These are phyloP conservation scores for Yamadazyma triangularis DNA, from an alignment of 1,139 yeast genomes.

Conservation along the genomic window DNA sequence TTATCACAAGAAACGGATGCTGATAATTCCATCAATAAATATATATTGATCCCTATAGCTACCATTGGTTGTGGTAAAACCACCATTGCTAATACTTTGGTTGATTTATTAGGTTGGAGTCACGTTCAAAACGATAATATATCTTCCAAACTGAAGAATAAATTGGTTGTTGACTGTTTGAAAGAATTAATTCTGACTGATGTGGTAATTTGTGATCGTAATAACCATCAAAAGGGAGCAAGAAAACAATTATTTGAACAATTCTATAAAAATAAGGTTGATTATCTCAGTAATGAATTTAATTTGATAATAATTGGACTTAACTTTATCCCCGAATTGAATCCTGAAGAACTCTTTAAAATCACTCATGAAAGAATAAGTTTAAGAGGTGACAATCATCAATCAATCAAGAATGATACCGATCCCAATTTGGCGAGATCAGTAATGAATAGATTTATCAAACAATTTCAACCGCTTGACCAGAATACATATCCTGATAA, in stretches of 20 bases:
- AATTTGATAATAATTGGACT: constrained; percentile 55
- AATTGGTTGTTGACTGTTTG: constrained; percentile 49
- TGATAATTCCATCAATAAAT: constrained; percentile 28
- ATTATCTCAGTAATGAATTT: constrained; percentile 25
- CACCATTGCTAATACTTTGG: constrained; percentile 64
- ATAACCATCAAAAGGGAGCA: constrained; percentile 71
- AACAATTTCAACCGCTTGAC: constrained; percentile 61
- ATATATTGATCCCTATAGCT: constrained; percentile 75
- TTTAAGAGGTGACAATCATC: constrained; percentile 85
- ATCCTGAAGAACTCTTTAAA: constrained; percentile 34
- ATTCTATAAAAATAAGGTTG: constrained; percentile 36
- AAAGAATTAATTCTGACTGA: constrained; percentile 26
- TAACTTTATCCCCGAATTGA: constrained; percentile 47
- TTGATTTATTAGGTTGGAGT: constrained; percentile 55
- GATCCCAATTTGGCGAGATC: constrained; percentile 43
- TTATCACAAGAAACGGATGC: constrained; percentile 11
- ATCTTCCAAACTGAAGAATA: constrained; percentile 42
- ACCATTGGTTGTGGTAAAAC: constrained; percentile 97
- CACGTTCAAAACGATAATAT: constrained; percentile 87
- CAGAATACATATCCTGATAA: constrained; percentile 53
- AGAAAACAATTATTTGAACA: constrained; percentile 63
- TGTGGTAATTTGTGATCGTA: constrained; percentile 76
- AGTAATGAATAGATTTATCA: constrained; percentile 71
- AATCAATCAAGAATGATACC: constrained; percentile 58
- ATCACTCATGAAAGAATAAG: constrained; percentile 59